These are phyloP conservation scores for Claviceps purpurea DNA, from an alignment of 2,329 filamentous ascomycete genomes.

Conservation along the genomic window DNA sequence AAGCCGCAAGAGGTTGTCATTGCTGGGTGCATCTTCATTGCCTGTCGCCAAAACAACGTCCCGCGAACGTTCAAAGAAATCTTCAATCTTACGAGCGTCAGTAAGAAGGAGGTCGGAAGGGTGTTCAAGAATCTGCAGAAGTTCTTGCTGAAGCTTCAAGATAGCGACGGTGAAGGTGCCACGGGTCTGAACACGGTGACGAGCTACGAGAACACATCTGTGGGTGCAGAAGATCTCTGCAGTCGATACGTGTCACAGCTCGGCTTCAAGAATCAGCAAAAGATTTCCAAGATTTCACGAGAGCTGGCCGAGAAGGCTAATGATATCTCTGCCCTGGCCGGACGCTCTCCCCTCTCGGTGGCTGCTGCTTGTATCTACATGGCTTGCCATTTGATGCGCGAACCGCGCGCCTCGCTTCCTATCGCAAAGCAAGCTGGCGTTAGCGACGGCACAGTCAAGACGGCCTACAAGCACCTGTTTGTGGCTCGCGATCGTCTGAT, in stretches of 20 bases:
- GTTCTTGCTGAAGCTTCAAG: constrained; percentile 66
- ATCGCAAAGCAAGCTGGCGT: constrained; percentile 78
- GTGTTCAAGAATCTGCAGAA: constrained; percentile 89
- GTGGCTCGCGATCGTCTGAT: constrained; percentile 60
- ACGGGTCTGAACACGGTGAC: constrained; percentile 43
- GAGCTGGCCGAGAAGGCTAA: constrained; percentile 67
- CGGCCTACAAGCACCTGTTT: constrained; percentile 83
- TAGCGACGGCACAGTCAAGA: constrained; percentile 93
- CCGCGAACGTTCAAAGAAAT: constrained; percentile 91
- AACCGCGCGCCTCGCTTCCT: constrained; percentile 68
- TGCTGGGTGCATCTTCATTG: constrained; percentile 93
- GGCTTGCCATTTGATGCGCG: constrained; percentile 74
- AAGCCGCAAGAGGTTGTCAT: constrained; percentile 91
- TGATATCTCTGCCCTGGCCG: constrained; percentile 67
- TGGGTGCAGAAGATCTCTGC: constrained; percentile 72
- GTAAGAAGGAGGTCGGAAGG: constrained; percentile 93
- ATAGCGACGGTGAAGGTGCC: constrained; percentile 34
- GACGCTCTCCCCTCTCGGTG: constrained; percentile 84
- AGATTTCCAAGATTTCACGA: constrained; percentile 67
- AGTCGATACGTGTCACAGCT: constrained; percentile 82
- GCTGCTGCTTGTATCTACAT: constrained; percentile 96
- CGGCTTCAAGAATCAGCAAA: constrained; percentile 54
- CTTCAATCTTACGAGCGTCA: constrained; percentile 80
- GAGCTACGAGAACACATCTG: constrained; percentile 63
- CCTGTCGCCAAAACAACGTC: constrained; percentile 78